phyloP scores from a whole-genome alignment of 148 eudicot genomes.

The Rheum nobile region DNA sequence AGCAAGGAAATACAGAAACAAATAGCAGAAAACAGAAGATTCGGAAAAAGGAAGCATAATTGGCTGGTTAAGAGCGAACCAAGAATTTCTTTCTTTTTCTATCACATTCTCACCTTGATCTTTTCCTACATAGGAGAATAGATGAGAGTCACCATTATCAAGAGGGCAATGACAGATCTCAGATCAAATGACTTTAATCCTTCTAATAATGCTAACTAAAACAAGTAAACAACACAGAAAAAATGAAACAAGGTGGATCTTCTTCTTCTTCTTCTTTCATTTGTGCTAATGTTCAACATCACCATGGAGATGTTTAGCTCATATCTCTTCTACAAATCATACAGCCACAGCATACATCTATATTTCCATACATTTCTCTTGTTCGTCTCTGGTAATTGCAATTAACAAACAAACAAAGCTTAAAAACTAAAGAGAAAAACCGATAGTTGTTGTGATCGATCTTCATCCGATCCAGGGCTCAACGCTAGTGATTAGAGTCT shows the following conservation, averaged over 20 bases:
- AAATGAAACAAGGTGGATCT: background rate
- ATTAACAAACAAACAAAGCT: background rate
- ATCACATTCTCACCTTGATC: background rate
- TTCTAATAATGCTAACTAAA: background rate
- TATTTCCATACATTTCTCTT: background rate
- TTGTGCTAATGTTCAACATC: conserved; percentile 1
- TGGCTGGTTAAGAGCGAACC: background rate
- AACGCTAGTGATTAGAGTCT: conserved; percentile 23
- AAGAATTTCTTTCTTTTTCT: background rate
- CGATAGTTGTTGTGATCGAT: background rate
- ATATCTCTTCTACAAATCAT: conserved; percentile 1
- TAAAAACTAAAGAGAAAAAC: conserved; percentile 2
- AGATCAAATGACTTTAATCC: background rate
- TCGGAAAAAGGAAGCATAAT: no score
- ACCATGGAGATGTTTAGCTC: conserved; percentile 1
- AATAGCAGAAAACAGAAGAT: background rate
- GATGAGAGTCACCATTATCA: background rate
- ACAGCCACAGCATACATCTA: conserved; percentile 6
- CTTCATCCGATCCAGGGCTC: background rate
- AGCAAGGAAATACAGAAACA: background rate
- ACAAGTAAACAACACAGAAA: background rate
- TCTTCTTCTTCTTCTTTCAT: background rate
- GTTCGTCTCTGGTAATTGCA: conserved; percentile 1
- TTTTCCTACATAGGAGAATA: background rate
- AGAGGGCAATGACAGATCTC: background rate